Evolutionary conservation across 768 basidiomycete species (phyloP).

Genomic region (Suillus hirtellus): DNA sequence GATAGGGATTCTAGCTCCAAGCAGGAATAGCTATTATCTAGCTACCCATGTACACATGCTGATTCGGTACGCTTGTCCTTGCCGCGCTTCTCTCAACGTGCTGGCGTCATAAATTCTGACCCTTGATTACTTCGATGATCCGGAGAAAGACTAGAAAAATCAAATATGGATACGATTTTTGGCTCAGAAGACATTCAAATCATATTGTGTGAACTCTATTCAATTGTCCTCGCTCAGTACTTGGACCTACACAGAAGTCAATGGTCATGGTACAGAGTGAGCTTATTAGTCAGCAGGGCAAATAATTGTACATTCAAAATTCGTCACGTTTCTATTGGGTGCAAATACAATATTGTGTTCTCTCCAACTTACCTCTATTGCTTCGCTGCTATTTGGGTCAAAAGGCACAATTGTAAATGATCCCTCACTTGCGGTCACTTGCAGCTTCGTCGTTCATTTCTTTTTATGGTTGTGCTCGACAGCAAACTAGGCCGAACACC

Average conservation of each 20-base stretch:
- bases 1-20: background rate
- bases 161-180: background rate
- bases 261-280: too few relatives aligned
- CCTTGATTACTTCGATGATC: background rate
- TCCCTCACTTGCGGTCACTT: constrained; percentile 49
- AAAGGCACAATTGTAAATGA: constrained; percentile 37
- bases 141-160: background rate
- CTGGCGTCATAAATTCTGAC: background rate
- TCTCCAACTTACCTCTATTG: constrained; percentile 3
- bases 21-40: background rate
- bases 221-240: too few relatives aligned
- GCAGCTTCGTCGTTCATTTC: constrained; percentile 54
- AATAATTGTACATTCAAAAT: constrained; percentile 9
- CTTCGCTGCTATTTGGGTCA: constrained; percentile 11
- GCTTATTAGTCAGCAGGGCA: constrained; percentile 7
- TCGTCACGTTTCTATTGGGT: background rate
- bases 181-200: background rate
- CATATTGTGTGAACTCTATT: too few relatives aligned
- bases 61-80: background rate
- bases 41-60: background rate
- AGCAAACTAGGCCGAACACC: constrained; percentile 27
- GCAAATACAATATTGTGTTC: background rate
- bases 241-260: too few relatives aligned
- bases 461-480: constrained; percentile 56
- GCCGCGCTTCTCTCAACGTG: background rate